phyloP scores from a whole-genome alignment of 495 filamentous ascomycete genomes.

The Penicillium paradoxum region DNA sequence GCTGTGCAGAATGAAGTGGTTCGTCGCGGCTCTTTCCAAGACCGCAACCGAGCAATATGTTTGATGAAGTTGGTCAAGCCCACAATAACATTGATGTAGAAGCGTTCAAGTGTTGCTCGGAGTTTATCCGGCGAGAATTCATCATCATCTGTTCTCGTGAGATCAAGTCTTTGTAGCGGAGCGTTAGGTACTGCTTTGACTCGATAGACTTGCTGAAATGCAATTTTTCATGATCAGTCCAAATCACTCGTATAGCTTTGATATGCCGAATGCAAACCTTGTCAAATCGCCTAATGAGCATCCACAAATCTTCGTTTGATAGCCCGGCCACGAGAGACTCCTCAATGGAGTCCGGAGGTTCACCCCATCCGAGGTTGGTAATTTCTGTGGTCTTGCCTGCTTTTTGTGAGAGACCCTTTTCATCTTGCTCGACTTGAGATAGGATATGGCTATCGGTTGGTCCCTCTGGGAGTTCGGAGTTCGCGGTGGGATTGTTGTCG shows the following conservation, averaged over 20 bases:
- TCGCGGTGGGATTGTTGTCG: neutral
- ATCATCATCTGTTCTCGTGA: constrained; percentile 76
- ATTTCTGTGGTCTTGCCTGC: constrained; percentile 45
- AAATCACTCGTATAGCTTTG: neutral
- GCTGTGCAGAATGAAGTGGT: constrained; percentile 64
- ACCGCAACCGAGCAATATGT: constrained; percentile 69
- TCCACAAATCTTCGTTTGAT: constrained; percentile 75
- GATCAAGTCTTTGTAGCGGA: constrained; percentile 62
- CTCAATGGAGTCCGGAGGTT: constrained; percentile 52
- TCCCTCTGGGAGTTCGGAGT: constrained; percentile 8
- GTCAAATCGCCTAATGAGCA: constrained; percentile 47
- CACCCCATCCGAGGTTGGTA: constrained; percentile 70
- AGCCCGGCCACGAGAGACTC: constrained; percentile 64
- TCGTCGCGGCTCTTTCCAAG: constrained; percentile 71
- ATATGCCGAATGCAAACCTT: constrained; percentile 6
- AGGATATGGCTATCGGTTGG: constrained; percentile 49
- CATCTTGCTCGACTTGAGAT: constrained; percentile 39
- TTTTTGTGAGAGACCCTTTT: constrained; percentile 47
- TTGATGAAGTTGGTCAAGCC: constrained; percentile 60
- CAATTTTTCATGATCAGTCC: neutral
- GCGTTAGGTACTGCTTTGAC: constrained; percentile 61
- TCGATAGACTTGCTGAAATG: constrained; percentile 74
- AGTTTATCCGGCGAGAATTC: constrained; percentile 86
- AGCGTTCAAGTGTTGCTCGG: constrained; percentile 68
- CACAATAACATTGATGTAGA: constrained; percentile 78